Evolutionary conservation across 176 grass and related monocot species (phyloP).

Genomic region (Zea mays): Zm-B73-REFERENCE-NAM-5.0 NC_050098.1:13271501-13272000

Average conservation of each 20-base stretch:
- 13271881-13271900: conserved; percentile 84
- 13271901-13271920: conserved; percentile 88
- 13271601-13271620: conserved; percentile 61
- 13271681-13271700: conserved; percentile 14
- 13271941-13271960: conserved; percentile 88
- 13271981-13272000: conserved; percentile 92
- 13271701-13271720: neutral
- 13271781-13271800: conserved; percentile 57
- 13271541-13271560: conserved; percentile 84
- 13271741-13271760: neutral
- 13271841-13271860: conserved; percentile 83
- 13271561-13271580: conserved; percentile 84
- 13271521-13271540: conserved; percentile 92
- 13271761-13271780: neutral
- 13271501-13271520: conserved; percentile 82
- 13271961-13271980: conserved; percentile 64
- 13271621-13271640: conserved; percentile 25
- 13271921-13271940: conserved; percentile 78
- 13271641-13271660: neutral
- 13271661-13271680: neutral
- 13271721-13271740: neutral
- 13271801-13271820: conserved; percentile 86
- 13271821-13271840: conserved; percentile 98
- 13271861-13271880: conserved; percentile 90
- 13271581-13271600: conserved; percentile 88